Evolutionary conservation across 345 rosid species (phyloP).

Genomic region (Luvunga scandens): DNA sequence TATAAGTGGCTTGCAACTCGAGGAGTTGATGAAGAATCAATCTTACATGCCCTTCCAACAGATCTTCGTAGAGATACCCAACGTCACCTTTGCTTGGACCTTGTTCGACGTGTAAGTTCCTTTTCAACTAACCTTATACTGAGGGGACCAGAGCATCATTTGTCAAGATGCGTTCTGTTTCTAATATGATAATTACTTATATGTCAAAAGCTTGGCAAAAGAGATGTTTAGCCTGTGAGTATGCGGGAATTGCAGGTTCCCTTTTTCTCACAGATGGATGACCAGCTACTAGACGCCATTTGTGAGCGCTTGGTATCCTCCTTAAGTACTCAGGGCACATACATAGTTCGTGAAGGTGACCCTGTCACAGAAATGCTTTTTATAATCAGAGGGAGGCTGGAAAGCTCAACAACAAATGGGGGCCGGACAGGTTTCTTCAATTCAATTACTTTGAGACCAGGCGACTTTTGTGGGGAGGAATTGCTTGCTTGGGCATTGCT

Average conservation of each 20-base stretch:
- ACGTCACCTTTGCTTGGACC: slow-evolving; percentile 56
- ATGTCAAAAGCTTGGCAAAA: background rate
- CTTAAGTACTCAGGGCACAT: slow-evolving; percentile 46
- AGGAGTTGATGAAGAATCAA: slow-evolving; percentile 54
- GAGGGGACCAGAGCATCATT: background rate
- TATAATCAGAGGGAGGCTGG: slow-evolving; percentile 48
- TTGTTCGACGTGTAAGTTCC: slow-evolving; percentile 46
- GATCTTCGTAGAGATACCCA: slow-evolving; percentile 53
- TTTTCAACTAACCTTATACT: background rate
- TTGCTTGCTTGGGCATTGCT: slow-evolving; percentile 55
- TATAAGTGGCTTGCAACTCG: slow-evolving; percentile 56
- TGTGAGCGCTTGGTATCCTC: slow-evolving; percentile 49
- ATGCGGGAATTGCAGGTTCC: slow-evolving; percentile 39
- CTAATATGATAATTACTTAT: background rate
- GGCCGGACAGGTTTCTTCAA: slow-evolving; percentile 54
- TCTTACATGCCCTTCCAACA: slow-evolving; percentile 39
- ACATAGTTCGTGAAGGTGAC: slow-evolving; percentile 56
- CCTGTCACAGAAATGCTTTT: slow-evolving; percentile 58
- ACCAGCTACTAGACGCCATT: slow-evolving; percentile 50
- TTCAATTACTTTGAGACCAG: slow-evolving; percentile 40
- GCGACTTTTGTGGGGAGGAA: slow-evolving; percentile 59
- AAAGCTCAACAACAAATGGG: slow-evolving; percentile 54
- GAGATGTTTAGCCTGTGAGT: background rate
- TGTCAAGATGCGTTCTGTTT: background rate
- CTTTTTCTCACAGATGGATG: slow-evolving; percentile 57